Evolutionary conservation across 2,329 filamentous ascomycete genomes (phyloP).

Genomic region (Trichoderma sp.): DNA sequence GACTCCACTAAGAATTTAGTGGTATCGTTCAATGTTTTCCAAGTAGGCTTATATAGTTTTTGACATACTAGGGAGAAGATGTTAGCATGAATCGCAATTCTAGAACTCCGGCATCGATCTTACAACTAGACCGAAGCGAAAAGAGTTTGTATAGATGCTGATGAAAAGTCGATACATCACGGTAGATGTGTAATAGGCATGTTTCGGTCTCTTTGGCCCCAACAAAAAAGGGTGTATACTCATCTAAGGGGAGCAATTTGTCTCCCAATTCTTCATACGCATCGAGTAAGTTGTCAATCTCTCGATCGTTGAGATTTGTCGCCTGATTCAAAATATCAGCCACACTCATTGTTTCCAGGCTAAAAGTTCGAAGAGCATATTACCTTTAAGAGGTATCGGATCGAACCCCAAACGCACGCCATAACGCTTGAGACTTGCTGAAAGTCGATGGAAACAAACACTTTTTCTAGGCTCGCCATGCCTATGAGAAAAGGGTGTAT

Average conservation of each 20-base stretch:
- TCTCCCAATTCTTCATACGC: not conserved
- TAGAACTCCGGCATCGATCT: fast-evolving
- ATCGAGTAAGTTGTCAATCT: slow-evolving; percentile 13
- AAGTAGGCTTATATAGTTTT: slow-evolving; percentile 6
- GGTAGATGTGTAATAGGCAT: not conserved
- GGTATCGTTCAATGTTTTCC: not conserved
- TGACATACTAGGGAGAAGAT: not conserved
- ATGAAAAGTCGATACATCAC: slow-evolving; percentile 1
- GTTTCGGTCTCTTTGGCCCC: not conserved
- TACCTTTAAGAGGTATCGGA: slow-evolving; percentile 1
- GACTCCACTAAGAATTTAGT: not conserved
- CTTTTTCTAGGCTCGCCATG: slow-evolving; percentile 5
- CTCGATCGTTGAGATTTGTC: not conserved
- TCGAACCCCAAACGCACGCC: slow-evolving; percentile 1
- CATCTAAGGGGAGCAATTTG: not conserved
- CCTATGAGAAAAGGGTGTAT: not conserved
- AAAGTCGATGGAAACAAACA: not conserved
- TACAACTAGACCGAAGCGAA: not conserved
- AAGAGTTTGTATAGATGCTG: not conserved
- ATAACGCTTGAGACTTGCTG: not conserved
- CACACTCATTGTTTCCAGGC: fast-evolving
- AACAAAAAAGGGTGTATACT: not conserved
- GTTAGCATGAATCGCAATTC: not conserved
- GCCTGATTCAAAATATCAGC: not conserved
- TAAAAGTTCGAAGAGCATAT: not conserved